Base-by-base conservation (phyloP, 2,329 filamentous ascomycete species). In the Diaporthe sp. region DNA sequence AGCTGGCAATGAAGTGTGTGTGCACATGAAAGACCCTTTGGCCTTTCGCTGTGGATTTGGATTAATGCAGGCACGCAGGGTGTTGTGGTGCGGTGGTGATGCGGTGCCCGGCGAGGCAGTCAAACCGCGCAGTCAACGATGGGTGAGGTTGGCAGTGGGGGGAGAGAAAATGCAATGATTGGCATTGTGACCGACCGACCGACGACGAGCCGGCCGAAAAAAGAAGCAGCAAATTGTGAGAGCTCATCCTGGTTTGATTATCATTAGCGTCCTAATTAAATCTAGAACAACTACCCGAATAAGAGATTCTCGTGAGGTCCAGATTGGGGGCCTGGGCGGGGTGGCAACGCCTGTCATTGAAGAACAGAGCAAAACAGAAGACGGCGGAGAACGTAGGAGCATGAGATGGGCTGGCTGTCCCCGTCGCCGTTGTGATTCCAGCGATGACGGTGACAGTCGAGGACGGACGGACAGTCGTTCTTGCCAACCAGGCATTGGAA, bases 201-300 rank as follows among this genome's bases (percentile, higher is more conserved):
- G 49, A 28, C 65, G 34, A 70, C 65, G 42, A 46, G 65, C 65
- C 65, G 65, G 49, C 65, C 65, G 65, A 70, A 70, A 70, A 70
- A 70, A 70, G 65, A 70, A 70, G 65, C 65, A 70, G 65, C 65
- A 70, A 70, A 70, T 70, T 70, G 65, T 70, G 65, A 70, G 65
- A 70, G 65, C 46, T 42, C 65, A 70, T 70, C 65, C 65, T 22
- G 49, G 65, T 70, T 70, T 55, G n/a, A 70, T 70, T 70, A 70
- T 70, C 49, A 70, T 70, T 70, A 70, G 65, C 65, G 65, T 67
- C 49, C 49, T 42, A 70, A 70, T 70, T 55, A 70, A 68, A 68
- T 53, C 65, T 22, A 68, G 46, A 68, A 68, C 46, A 68, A 70
- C 49, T 28, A 70, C 34, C 65, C 65, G 49, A 70, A 70, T 28